Conservation (phyloP, 352 stramenopile genomes). For the Lagenidium giganteum region DNA sequence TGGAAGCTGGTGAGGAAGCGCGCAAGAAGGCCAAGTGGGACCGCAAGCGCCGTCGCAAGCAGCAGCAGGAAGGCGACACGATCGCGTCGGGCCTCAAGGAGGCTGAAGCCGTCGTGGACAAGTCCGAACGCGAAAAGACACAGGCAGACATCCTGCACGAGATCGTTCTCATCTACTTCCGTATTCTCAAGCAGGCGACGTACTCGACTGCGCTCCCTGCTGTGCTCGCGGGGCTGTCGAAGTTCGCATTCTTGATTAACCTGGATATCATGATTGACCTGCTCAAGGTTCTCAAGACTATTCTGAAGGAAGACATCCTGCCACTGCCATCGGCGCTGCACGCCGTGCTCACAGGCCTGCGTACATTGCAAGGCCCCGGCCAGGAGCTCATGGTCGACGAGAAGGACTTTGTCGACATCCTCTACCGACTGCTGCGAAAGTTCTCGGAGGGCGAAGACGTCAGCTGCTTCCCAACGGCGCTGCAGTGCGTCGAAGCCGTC, state of each 20-base stretch:
- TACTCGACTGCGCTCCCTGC: conserved; percentile 87
- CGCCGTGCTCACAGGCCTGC: conserved; percentile 90
- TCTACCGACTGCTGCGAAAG: conserved; percentile 87
- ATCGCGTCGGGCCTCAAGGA: conserved; percentile 94
- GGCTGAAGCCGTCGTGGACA: conserved; percentile 91
- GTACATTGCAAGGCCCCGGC: conserved; percentile 90
- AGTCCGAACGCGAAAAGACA: conserved; percentile 88
- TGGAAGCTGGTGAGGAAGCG: conserved; percentile 77
- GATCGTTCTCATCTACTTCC: conserved; percentile 96
- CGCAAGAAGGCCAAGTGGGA: conserved; percentile 79
- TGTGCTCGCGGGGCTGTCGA: conserved; percentile 91
- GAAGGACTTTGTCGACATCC: conserved; percentile 94
- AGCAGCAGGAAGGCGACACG: conserved; percentile 64
- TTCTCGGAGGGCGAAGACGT: conserved; percentile 62
- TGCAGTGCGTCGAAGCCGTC: conserved; percentile 90
- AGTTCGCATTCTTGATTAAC: conserved; percentile 97
- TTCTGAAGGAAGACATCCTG: conserved; percentile 80
- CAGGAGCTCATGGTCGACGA: conserved; percentile 95
- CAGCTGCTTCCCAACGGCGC: conserved; percentile 57
- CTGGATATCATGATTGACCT: conserved; percentile 97
- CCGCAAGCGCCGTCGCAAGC: conserved; percentile 78
- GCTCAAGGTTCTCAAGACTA: conserved; percentile 92
- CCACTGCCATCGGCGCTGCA: conserved; percentile 65
- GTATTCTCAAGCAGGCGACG: conserved; percentile 91
- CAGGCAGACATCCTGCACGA: conserved; percentile 94